Evolutionary conservation across 257 asterid genomes (phyloP), one percentile per base, ranked within the genome.

Genomic region (Parsonsia alboflavescens): DNA sequence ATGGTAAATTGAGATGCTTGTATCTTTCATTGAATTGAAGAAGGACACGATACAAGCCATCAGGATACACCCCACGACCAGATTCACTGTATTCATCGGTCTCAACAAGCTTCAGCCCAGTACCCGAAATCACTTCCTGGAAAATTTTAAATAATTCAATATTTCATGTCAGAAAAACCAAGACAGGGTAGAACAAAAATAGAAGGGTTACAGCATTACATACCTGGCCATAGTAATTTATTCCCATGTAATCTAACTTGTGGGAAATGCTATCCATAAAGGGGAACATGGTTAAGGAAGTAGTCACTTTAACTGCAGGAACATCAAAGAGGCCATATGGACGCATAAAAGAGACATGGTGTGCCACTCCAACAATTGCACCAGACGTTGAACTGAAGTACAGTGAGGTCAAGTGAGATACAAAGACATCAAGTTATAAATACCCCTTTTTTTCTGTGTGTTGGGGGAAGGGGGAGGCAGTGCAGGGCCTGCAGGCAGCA

Each of bases 171-270:
- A 45, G 39, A 12, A 54, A 57, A 10, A 48, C 5, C 21, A 50
- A 57, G 41, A 15, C n/a, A 41, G 21, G 21, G 36, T 33, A n/a
- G 36, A 59, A 57, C 41, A 49, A 28, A 9, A 54, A 46, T 36
- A 66, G 10, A 17, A 68, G 57, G 44, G 54, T 63, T 49, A 28
- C 68, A 72, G 69, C 54, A 50, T 39, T 24, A 30, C 59, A 19
- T 70, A 93, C 98, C 97, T 94, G 98, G 73, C 98, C 98, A 67
- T 94, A 92, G 82, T 94, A 94, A 81, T 94, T 94, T 82, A 94
- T 89, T 72, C 98, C 98, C 22, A 94, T 87, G 79, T 90, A 94
- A 83, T 94, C 97, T 87, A 91, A 16, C 80, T 91, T 94, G 80
- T 84, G 89, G 5, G 92, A 84, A 68, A 91, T 87, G 74, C 83